A percentile compares a stretch with the other conserved stretches of the same genome.
These are phyloP conservation scores for Huntiella bhutanensis DNA, from an alignment of 2,329 filamentous ascomycete genomes.

Conservation along the genomic window DNA sequence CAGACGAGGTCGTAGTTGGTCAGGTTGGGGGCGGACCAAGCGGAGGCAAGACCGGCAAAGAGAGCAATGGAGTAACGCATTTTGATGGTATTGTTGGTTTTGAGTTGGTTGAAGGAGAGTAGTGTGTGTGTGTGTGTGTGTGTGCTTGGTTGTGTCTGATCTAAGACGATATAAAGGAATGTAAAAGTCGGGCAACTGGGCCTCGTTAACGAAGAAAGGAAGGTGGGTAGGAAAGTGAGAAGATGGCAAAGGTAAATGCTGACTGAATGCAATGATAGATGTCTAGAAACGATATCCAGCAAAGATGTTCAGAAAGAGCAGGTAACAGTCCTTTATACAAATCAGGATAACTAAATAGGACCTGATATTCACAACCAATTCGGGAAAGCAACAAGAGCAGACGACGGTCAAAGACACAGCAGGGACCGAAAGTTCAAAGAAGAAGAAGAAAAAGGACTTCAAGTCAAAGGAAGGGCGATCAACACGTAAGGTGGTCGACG, in stretches of 20 bases:
- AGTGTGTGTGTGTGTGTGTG: neutral
- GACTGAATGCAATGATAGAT: neutral
- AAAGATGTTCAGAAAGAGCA: too few relatives aligned
- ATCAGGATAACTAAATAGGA: too few relatives aligned
- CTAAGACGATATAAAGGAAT: conserved; percentile 1
- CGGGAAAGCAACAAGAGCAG: too few relatives aligned
- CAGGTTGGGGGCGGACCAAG: conserved; percentile 22
- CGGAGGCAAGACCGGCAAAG: conserved; percentile 18
- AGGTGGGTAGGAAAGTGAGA: neutral
- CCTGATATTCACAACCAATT: too few relatives aligned
- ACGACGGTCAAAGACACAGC: too few relatives aligned
- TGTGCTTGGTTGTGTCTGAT: neutral
- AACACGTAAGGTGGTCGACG: too few relatives aligned
- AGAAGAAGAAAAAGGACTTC: too few relatives aligned
- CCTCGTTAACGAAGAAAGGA: neutral
- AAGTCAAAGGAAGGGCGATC: too few relatives aligned
- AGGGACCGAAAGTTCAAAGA: too few relatives aligned
- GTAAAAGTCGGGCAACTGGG: conserved; percentile 1
- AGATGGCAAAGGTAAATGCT: too few relatives aligned
- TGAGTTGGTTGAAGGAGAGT: neutral
- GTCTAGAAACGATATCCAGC: too few relatives aligned
- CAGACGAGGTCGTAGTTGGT: conserved; percentile 22
- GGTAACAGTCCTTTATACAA: too few relatives aligned
- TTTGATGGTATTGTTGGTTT: neutral
- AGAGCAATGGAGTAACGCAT: conserved; percentile 11